These are phyloP conservation scores for Aspergillus novofumigatus DNA, from an alignment of 2,329 filamentous ascomycete genomes.

Conservation along the genomic window DNA sequence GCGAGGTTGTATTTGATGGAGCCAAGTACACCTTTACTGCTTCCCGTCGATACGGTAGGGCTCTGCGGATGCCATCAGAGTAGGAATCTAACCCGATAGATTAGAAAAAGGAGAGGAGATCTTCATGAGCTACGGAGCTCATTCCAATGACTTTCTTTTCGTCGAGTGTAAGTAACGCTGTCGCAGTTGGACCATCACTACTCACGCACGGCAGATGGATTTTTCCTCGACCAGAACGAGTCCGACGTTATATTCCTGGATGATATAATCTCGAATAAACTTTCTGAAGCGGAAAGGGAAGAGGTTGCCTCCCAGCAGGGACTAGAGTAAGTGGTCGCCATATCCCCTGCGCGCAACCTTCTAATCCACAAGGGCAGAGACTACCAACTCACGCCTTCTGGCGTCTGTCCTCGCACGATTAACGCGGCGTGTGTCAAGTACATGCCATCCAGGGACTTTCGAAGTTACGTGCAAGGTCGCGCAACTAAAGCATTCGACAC, in stretches of 20 bases:
- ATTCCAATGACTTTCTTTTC: conserved; percentile 35
- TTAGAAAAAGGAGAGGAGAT: conserved; percentile 35
- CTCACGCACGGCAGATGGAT: no score
- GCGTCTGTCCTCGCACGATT: conserved; percentile 24
- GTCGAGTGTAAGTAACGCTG: conserved; percentile 36
- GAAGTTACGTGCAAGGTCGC: conserved; percentile 23
- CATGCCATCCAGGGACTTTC: conserved; percentile 27
- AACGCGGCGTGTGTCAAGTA: conserved; percentile 30
- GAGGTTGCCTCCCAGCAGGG: conserved; percentile 20
- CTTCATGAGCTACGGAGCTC: conserved; percentile 37
- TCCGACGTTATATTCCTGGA: conserved; percentile 34
- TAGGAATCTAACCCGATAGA: neutral
- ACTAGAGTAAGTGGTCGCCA: conserved; percentile 20
- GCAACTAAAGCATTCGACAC: conserved; percentile 14
- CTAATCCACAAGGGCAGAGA: conserved; percentile 14
- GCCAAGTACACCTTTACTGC: conserved; percentile 25
- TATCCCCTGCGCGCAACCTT: neutral
- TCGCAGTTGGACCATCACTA: no score
- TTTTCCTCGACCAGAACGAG: conserved; percentile 30
- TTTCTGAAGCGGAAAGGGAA: conserved; percentile 18
- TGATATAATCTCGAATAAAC: conserved; percentile 27
- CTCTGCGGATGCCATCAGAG: neutral
- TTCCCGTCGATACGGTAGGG: conserved; percentile 22
- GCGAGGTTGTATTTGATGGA: conserved; percentile 25
- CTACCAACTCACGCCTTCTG: conserved; percentile 26